Conservation (phyloP, 2,329 filamentous ascomycete genomes). For the Pseudopyrenochaeta lycopersici region DNA sequence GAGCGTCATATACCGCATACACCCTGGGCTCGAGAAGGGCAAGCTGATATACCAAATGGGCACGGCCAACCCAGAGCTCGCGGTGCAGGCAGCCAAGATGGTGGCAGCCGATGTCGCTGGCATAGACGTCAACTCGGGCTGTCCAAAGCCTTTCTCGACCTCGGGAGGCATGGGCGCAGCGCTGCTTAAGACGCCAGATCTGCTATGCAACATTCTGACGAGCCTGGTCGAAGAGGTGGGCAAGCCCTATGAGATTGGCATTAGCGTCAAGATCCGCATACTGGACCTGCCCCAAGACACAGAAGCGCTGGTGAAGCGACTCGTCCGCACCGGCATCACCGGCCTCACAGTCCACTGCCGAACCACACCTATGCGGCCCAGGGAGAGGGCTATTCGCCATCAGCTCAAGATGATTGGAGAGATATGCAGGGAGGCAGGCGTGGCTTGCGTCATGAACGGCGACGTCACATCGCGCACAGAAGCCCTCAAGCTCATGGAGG, state of each 20-base stretch:
- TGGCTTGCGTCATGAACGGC: slow-evolving; percentile 95
- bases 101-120: slow-evolving; percentile 89
- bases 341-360: slow-evolving; percentile 94
- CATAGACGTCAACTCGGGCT: slow-evolving; percentile 98
- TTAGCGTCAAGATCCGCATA: slow-evolving; percentile 95
- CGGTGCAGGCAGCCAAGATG: slow-evolving; percentile 83
- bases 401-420: slow-evolving; percentile 85
- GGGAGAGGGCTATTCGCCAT: slow-evolving; percentile 84
- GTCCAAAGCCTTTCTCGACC: slow-evolving; percentile 95
- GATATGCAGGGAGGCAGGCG: slow-evolving; percentile 82
- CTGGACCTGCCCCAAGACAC: slow-evolving; percentile 81
- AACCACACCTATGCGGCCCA: slow-evolving; percentile 92
- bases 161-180: slow-evolving; percentile 95
- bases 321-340: slow-evolving; percentile 89
- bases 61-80: slow-evolving; percentile 81
- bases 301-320: slow-evolving; percentile 75
- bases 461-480: slow-evolving; percentile 82
- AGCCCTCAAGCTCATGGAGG: slow-evolving; percentile 73
- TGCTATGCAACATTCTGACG: slow-evolving; percentile 81
- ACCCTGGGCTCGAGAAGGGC: slow-evolving; percentile 77
- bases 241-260: slow-evolving; percentile 83
- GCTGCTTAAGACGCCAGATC: slow-evolving; percentile 83
- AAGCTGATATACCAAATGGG: slow-evolving; percentile 92
- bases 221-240: slow-evolving; percentile 82
- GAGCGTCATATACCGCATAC: slow-evolving; percentile 83